Percentiles rank a stretch among this genome's conserved stretches.
Conservation (phyloP, 2,329 filamentous ascomycete species). For the Ophiostoma angusticollis region DNA sequence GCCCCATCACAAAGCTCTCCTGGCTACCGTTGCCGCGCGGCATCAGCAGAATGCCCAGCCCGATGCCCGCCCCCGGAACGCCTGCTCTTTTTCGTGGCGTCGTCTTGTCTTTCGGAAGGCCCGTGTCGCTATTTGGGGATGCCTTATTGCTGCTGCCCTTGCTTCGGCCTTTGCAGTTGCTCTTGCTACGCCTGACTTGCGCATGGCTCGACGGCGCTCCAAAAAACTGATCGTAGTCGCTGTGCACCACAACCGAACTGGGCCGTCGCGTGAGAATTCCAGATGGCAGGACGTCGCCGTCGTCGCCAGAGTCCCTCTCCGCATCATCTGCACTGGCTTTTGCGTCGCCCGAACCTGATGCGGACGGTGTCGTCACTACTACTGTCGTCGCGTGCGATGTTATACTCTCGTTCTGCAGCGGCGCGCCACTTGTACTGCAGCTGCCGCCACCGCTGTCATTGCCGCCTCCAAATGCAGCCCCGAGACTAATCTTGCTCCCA, state of each 20-base stretch:
- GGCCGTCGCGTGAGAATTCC: conserved; percentile 8
- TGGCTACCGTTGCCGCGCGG: conserved; percentile 15
- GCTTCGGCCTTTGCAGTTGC: conserved; percentile 7
- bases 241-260: conserved; percentile 16
- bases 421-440: no score
- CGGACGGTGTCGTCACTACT: no score
- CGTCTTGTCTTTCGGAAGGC: no score
- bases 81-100: background rate
- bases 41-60: conserved; percentile 2
- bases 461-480: background rate
- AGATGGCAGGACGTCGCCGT: conserved; percentile 2
- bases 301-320: conserved; percentile 7
- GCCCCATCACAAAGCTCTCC: conserved; percentile 21
- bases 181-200: no score
- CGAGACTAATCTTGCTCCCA: conserved; percentile 16
- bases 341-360: no score
- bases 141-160: background rate
- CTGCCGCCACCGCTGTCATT: no score
- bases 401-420: no score
- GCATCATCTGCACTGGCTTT: conserved; percentile 11
- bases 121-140: no score
- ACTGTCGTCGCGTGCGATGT: no score
- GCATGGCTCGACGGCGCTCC: no score
- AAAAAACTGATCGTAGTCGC: conserved; percentile 16
- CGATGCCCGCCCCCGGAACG: conserved; percentile 1